Base-by-base conservation (phyloP, 1,284 basidiomycete species). In the Trichosporon coremiiforme region DNA sequence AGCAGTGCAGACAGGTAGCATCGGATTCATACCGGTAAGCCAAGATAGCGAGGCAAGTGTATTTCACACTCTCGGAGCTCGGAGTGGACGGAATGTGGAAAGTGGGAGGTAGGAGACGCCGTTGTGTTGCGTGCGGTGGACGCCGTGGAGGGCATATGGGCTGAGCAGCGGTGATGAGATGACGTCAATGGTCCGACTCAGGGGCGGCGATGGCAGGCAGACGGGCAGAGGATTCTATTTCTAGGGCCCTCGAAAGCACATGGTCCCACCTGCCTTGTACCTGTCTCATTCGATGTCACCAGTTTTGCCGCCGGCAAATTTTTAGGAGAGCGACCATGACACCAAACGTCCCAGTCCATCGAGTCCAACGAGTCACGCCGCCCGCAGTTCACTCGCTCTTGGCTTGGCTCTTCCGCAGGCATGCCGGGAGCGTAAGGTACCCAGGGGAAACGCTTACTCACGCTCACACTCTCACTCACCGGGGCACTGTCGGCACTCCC, bases 301-400 rank as follows among this genome's bases (percentile, higher is more conserved):
- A 33, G 31, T 62, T 62, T 62, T 62, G 57, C 57, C 57, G 57
- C 57, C 57, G 31, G 53, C 25, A 57, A 57, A 57, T 57, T 57
- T 57, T 57, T 55, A 45, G 41, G 15, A 45, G 41, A 53, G 17
- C 25, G 25, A 25, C 25, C 25, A 25, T 25, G 25, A 25, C 2
- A 25, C 25, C 25, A 25, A 25, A 25, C 25, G 25, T 25, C 25
- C 25, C 25, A 25, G 25, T 25, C 25, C 25, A 25, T 25, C 25
- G 25, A 25, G 25, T 25, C 25, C 25, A 25, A 25, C 20, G 2
- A 47, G 45, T 47, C 45, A 47, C 45, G 50, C 50, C 7, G 10
- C 20, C 8, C 33, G 33, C 33, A 53, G 50, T 22, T 20, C n/a
- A 17, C 50, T 25, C 25, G 20, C 4, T 17, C 50, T 25, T 53